Evolutionary conservation across 1,284 basidiomycete species (phyloP).

Genomic region (Cutaneotrichosporon cavernicola): DNA sequence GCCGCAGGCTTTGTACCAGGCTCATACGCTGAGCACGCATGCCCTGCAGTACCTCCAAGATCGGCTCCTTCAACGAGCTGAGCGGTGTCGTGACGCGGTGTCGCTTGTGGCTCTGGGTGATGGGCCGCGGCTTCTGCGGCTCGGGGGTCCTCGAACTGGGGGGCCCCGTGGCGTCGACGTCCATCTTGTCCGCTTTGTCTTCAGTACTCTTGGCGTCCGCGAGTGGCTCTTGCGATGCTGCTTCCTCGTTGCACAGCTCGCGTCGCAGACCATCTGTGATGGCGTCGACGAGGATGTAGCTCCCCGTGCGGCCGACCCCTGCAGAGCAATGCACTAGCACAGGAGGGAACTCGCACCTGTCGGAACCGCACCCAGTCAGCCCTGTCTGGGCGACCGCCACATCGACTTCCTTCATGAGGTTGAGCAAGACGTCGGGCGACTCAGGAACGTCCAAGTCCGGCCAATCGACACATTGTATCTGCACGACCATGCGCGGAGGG

Average conservation of each 20-base stretch:
- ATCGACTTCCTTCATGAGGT: slow-evolving; percentile 65
- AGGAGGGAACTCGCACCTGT: slow-evolving; percentile 42
- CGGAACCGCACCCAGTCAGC: slow-evolving; percentile 30
- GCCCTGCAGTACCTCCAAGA: slow-evolving; percentile 74
- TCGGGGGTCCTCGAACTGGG: neutral
- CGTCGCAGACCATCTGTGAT: slow-evolving; percentile 72
- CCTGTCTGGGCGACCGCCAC: slow-evolving; percentile 60
- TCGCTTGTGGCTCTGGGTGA: slow-evolving; percentile 29
- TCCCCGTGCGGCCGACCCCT: slow-evolving; percentile 86
- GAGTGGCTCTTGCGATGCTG: neutral
- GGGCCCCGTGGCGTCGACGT: neutral
- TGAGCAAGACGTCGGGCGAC: slow-evolving; percentile 69
- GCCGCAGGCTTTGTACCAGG: slow-evolving; percentile 79
- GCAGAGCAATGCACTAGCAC: slow-evolving; percentile 63
- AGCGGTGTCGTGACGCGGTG: slow-evolving; percentile 61
- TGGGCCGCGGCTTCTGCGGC: slow-evolving; percentile 13
- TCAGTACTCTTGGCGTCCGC: neutral
- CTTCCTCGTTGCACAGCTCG: slow-evolving; percentile 53
- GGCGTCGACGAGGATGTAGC: slow-evolving; percentile 84
- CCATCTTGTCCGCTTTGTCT: slow-evolving; percentile 2
- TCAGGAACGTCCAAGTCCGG: slow-evolving; percentile 91
- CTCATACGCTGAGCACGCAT: slow-evolving; percentile 92
- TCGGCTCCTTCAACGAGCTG: slow-evolving; percentile 66
- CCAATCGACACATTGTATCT: slow-evolving; percentile 88
- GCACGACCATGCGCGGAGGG: slow-evolving; percentile 60